Percentiles rank a stretch among this genome's conserved stretches.
phyloP scores from a whole-genome alignment of 768 basidiomycete species.

The Clavaria fumosa region DNA sequence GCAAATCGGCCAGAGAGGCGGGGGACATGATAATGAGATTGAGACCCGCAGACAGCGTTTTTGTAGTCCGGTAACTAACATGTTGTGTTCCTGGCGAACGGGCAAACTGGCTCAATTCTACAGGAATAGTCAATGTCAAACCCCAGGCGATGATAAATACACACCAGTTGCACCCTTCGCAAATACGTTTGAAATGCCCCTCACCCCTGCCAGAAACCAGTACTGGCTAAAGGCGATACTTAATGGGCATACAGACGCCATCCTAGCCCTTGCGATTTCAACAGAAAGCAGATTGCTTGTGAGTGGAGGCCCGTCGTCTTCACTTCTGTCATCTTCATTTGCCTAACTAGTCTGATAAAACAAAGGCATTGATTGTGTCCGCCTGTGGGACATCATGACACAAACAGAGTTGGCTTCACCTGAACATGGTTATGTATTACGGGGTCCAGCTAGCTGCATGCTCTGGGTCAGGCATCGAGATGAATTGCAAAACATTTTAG shows the following conservation, averaged over 20 bases:
- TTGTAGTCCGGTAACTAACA: not conserved
- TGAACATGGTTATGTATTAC: not conserved
- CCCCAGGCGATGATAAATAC: no score
- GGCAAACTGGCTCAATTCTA: no score
- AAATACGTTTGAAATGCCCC: no score
- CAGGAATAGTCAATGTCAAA: no score
- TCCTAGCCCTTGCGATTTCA: constrained; percentile 11
- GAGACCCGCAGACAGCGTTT: not conserved
- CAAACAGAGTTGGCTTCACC: not conserved
- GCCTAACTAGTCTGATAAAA: no score
- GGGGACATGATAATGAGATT: not conserved
- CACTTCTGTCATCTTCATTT: no score
- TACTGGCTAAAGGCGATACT: not conserved
- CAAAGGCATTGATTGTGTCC: not conserved
- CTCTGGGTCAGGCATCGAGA: constrained; percentile 3
- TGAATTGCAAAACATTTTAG: not conserved
- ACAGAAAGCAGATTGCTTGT: constrained; percentile 10
- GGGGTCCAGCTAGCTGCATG: constrained; percentile 2
- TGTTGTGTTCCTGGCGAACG: no score
- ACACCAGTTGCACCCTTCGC: no score
- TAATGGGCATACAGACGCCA: constrained; percentile 7
- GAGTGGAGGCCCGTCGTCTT: constrained; percentile 10
- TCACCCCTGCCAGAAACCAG: constrained; percentile 7
- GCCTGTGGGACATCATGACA: constrained; percentile 1
- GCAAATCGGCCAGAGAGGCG: not conserved